Percentiles rank a stretch among this genome's conserved stretches.
Conservation (phyloP, 139 green algal genomes). For the Tetradesmus lagerheimii region DNA sequence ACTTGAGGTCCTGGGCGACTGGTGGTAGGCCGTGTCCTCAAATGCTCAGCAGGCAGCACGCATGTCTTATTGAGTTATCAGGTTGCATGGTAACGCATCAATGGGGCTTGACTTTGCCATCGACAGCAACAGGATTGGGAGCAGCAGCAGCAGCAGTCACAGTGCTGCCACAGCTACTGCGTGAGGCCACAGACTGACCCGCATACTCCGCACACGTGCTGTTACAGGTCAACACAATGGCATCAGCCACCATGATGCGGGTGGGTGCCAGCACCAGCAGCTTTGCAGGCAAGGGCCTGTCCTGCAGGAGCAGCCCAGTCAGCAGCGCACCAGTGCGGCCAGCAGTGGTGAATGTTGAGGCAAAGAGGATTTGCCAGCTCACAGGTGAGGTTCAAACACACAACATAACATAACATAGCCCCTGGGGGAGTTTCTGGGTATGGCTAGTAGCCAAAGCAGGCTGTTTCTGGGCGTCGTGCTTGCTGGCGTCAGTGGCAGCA, state of each 20-base stretch:
- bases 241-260: not conserved
- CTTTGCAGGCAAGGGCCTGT: constrained; percentile 39
- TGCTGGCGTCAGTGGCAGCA: not conserved
- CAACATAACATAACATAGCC: no score
- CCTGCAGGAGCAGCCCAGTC: constrained; percentile 30
- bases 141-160: constrained; percentile 18
- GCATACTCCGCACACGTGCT: not conserved
- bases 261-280: constrained; percentile 47
- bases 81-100: not conserved
- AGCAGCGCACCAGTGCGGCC: not conserved
- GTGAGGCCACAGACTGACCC: not conserved
- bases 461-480: not conserved
- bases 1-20: not conserved
- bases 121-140: not conserved
- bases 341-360: constrained; percentile 45
- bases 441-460: no score
- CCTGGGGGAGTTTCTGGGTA: no score
- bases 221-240: constrained; percentile 10
- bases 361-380: constrained; percentile 48
- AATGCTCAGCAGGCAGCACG: not conserved
- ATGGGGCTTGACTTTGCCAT: not conserved
- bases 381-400: constrained; percentile 7
- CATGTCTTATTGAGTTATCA: not conserved
- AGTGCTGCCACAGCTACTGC: not conserved
- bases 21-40: not conserved